Percentiles rank a stretch among this genome's conserved stretches.
phyloP scores from a whole-genome alignment of 106 monocot genomes.

The Apostasia shenzhenica region DNA sequence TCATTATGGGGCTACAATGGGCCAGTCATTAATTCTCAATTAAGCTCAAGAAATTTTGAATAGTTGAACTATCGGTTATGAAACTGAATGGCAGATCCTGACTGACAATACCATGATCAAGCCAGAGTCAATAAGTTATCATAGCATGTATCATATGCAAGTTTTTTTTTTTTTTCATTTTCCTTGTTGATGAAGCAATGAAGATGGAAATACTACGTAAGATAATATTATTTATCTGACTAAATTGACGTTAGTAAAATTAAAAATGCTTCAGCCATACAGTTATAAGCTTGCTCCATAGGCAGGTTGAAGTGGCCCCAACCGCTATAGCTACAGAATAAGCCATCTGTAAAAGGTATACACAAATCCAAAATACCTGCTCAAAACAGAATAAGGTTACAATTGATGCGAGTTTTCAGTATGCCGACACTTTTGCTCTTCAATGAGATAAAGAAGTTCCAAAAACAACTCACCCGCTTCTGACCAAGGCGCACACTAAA shows the following conservation, averaged over 20 bases:
- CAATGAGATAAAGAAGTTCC: neutral
- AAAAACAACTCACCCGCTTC: conserved; percentile 34
- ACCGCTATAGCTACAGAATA: conserved; percentile 59
- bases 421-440: neutral
- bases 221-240: neutral
- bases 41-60: no score
- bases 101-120: neutral
- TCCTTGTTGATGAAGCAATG: neutral
- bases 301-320: conserved; percentile 59
- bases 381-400: neutral
- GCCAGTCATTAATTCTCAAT: no score
- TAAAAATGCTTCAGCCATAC: conserved; percentile 23
- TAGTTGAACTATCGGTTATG: no score
- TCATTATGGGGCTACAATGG: no score
- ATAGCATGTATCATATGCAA: neutral
- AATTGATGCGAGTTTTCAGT: no score
- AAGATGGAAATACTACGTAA: neutral
- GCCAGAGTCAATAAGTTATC: neutral
- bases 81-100: no score
- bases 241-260: neutral
- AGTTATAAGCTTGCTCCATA: conserved; percentile 83
- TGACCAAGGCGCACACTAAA: conserved; percentile 92
- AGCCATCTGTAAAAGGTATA: conserved; percentile 86
- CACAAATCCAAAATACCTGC: conserved; percentile 95
- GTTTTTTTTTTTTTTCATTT: no score